Evolutionary conservation across 192 early-diverging fungal genomes (phyloP), one percentile per base, ranked within the genome.

Genomic region (Coemansia sp.): DNA sequence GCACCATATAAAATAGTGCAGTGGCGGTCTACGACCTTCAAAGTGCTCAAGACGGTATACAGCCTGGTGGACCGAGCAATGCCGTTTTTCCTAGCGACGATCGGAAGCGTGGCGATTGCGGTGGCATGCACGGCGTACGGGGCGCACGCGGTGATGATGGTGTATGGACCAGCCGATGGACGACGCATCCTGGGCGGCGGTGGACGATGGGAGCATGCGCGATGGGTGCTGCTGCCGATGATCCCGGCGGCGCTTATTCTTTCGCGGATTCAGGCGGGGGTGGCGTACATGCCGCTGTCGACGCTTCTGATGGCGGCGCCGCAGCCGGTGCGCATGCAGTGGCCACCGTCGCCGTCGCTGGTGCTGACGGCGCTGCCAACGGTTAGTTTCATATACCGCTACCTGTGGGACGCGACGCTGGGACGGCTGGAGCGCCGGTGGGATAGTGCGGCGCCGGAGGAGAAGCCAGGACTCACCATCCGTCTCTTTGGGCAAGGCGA

Each of bases 121-220:
- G 85, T 90, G 54, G 84, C 86, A 19, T 85, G 85, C 63, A 88
- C 89, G 7, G 88, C 88, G 18, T 90, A 90, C 69, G 91, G 88
- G 8, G 89, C 88, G 9, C 87, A 88, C 56, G 80, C 91, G 10
- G 82, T 91, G 62, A 66, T 92, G 57, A 86, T 87, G 39, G 76
- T 90, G 40, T 89, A 88, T 68, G 91, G 91, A 19, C 80, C 83
- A 8, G 65, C 72, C 8, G 84, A 91, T n/a, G 89, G 89, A 51
- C 80, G 86, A 62, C 65, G 74, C 32, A 66, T 91, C 15, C 68
- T 92, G 47, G 82, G 85, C 10, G 67, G 77, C 21, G 8, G 21
- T 22, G 85, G 84, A 4, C 63, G 76, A 22, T 88, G 88, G 89
- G 77, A 86, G 41, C 89, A 87, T 78, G 69, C 86, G 15, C 85